Evolutionary conservation across 495 filamentous ascomycete species (phyloP).

Genomic region (Podospora pseudocomata): DNA sequence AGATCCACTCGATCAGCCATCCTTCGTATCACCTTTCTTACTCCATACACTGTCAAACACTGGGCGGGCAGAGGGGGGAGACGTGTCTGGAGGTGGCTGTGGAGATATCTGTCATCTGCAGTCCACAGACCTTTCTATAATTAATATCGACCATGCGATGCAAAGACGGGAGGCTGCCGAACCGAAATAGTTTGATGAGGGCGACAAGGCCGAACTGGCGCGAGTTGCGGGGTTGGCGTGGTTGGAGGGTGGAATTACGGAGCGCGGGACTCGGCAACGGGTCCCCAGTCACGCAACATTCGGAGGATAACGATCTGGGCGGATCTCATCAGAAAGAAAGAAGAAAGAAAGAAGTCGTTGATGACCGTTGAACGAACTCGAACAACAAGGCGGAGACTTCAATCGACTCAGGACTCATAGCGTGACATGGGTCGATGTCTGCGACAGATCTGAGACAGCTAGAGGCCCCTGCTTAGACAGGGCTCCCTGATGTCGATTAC

Average conservation of each 20-base stretch:
- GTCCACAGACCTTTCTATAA: background rate
- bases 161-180: background rate
- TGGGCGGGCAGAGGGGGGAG: constrained; percentile 17
- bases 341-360: constrained; percentile 14
- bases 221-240: background rate
- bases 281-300: constrained; percentile 4
- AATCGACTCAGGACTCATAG: constrained; percentile 14
- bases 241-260: background rate
- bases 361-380: background rate
- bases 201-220: background rate
- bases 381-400: background rate
- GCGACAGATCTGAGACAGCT: constrained; percentile 38
- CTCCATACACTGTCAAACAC: constrained; percentile 29
- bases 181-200: constrained; percentile 1
- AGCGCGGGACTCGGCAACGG: background rate
- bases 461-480: constrained; percentile 22
- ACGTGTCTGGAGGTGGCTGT: background rate
- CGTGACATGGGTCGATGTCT: constrained; percentile 26
- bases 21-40: constrained; percentile 25
- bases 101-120: constrained; percentile 6
- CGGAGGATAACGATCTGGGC: constrained; percentile 20
- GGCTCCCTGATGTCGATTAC: constrained; percentile 30
- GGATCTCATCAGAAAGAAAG: constrained; percentile 19
- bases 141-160: background rate
- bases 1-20: constrained; percentile 25